phyloP scores from a whole-genome alignment of 768 basidiomycete species.

The Termitomyces sp. region DNA sequence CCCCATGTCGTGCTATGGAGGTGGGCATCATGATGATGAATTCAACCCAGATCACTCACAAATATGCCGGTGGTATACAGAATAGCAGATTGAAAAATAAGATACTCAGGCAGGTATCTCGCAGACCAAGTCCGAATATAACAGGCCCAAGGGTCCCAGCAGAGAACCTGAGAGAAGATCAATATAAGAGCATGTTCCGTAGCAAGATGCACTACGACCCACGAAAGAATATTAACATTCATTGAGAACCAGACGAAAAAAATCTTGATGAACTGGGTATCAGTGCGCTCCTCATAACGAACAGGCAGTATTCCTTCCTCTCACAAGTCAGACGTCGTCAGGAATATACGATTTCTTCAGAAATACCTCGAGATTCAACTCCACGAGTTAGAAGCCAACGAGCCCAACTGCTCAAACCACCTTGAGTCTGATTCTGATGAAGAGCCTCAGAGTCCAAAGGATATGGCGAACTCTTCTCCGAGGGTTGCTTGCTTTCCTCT shows the following conservation, averaged over 20 bases:
- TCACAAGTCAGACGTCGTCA: background rate
- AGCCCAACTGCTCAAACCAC: constrained; percentile 7
- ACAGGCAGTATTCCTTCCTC: constrained; percentile 53
- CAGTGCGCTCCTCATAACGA: constrained; percentile 49
- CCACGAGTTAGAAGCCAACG: constrained; percentile 21
- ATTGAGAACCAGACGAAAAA: constrained; percentile 79
- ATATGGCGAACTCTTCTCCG: background rate
- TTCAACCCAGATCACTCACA: constrained; percentile 33
- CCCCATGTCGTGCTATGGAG: constrained; percentile 60
- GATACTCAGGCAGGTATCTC: constrained; percentile 62
- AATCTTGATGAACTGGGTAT: constrained; percentile 60
- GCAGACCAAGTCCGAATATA: constrained; percentile 53
- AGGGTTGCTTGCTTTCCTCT: background rate
- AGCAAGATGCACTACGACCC: constrained; percentile 10
- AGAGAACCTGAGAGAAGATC: constrained; percentile 44
- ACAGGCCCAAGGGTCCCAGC: constrained; percentile 66
- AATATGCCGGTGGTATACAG: constrained; percentile 56
- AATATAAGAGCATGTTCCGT: background rate
- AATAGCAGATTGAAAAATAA: constrained; percentile 66
- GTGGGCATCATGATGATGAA: background rate
- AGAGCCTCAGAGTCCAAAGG: background rate
- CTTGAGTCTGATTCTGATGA: background rate
- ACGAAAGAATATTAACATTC: constrained; percentile 67
- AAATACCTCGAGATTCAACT: constrained; percentile 32
- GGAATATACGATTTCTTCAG: background rate